phyloP scores from a whole-genome alignment of 345 rosid genomes.

The Rhodamnia argentea region DNA sequence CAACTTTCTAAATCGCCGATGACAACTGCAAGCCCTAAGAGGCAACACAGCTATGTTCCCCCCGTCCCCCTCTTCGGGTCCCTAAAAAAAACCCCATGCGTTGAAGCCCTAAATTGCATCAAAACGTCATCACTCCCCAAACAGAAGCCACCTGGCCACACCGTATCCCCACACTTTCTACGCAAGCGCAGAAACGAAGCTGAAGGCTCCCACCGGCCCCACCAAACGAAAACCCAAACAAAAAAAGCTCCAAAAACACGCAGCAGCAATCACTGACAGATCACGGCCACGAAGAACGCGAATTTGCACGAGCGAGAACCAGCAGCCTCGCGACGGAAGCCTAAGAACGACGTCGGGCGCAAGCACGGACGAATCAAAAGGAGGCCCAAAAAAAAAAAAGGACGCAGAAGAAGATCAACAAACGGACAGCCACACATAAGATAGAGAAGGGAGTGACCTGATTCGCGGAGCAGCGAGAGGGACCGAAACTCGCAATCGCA shows the following conservation, averaged over 20 bases:
- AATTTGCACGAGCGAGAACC: background rate
- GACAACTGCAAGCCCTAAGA: background rate
- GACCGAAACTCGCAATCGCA: background rate
- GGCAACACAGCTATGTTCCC: background rate
- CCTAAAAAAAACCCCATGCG: background rate
- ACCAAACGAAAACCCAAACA: background rate
- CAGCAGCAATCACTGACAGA: background rate
- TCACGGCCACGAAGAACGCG: background rate
- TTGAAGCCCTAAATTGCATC: background rate
- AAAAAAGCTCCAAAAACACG: background rate
- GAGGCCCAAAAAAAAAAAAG: no score
- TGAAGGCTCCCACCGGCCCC: background rate
- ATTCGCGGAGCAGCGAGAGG: background rate
- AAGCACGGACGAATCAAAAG: no score
- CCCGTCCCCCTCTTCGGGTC: background rate
- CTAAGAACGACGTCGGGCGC: no score
- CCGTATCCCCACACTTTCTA: background rate
- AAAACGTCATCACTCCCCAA: background rate
- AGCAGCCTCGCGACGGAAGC: background rate
- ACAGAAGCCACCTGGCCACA: background rate
- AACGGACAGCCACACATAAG: background rate
- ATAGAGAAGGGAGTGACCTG: background rate
- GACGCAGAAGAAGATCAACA: background rate
- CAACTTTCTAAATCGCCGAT: background rate
- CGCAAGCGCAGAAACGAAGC: background rate